Conservation (phyloP, 1,284 basidiomycete genomes). For the Ceraceosorus bombacis region DNA sequence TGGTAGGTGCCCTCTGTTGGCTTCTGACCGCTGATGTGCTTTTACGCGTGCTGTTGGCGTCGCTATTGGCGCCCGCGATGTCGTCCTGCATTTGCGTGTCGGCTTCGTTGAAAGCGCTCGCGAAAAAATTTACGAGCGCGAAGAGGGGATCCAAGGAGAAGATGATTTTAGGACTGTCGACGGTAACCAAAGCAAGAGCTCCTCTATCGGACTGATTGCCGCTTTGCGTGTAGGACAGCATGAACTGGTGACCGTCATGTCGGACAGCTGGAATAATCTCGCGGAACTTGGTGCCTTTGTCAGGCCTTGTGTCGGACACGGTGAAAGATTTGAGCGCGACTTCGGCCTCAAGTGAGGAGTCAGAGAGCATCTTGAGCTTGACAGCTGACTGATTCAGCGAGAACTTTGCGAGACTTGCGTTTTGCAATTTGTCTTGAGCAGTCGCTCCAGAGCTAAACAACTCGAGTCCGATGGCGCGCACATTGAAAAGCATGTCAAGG, state of each 20-base stretch:
- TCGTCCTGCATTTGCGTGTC: neutral
- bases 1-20: neutral
- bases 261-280: constrained; percentile 89
- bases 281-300: constrained; percentile 70
- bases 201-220: constrained; percentile 54
- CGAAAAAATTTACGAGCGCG: constrained; percentile 76
- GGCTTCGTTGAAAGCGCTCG: constrained; percentile 56
- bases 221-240: constrained; percentile 78
- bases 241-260: constrained; percentile 86
- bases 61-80: constrained; percentile 4
- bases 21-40: neutral
- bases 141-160: constrained; percentile 90
- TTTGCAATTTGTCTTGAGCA: constrained; percentile 59
- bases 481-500: constrained; percentile 68
- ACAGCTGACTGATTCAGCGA: constrained; percentile 72
- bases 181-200: constrained; percentile 70
- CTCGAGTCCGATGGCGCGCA: constrained; percentile 75
- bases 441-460: constrained; percentile 71
- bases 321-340: constrained; percentile 81
- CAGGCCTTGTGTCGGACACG: constrained; percentile 77
- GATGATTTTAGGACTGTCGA: constrained; percentile 89
- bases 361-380: constrained; percentile 73
- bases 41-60: neutral
- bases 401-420: constrained; percentile 77
- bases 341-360: constrained; percentile 78